phyloP scores from a whole-genome alignment of 75 land plant genomes.

The Picea sitchensis region DNA sequence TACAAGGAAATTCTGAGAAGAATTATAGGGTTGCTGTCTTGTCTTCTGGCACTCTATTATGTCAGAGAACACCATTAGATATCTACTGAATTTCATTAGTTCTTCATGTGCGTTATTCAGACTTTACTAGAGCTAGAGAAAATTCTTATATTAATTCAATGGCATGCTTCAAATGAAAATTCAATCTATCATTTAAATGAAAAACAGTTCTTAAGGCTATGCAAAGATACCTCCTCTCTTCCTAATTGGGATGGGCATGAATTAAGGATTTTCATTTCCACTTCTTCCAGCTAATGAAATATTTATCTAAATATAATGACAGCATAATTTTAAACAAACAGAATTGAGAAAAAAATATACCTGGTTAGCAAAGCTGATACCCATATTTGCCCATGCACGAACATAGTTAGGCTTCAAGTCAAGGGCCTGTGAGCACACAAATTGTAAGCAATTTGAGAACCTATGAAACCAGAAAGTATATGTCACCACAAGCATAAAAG shows the following conservation, averaged over 20 bases:
- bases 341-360: conserved; percentile 18
- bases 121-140: background rate
- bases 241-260: background rate
- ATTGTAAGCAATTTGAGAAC: background rate
- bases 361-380: conserved; percentile 96
- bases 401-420: conserved; percentile 98
- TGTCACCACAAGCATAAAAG: conserved; percentile 1
- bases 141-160: background rate
- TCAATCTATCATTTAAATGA: background rate
- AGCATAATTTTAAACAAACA: background rate
- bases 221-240: background rate
- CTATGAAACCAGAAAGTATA: background rate
- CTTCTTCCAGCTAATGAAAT: background rate
- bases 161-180: background rate
- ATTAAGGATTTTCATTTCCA: background rate
- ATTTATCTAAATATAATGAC: background rate
- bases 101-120: background rate
- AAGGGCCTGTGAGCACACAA: conserved; percentile 55
- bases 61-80: background rate
- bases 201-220: background rate
- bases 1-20: background rate
- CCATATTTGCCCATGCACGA: conserved; percentile 99
- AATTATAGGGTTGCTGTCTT: background rate
- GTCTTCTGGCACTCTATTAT: background rate
- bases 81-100: background rate